Percentiles rank a stretch among this genome's conserved stretches.
Evolutionary conservation across 2,329 filamentous ascomycete genomes (phyloP).

Genomic region (Exophiala aquamarina): DNA sequence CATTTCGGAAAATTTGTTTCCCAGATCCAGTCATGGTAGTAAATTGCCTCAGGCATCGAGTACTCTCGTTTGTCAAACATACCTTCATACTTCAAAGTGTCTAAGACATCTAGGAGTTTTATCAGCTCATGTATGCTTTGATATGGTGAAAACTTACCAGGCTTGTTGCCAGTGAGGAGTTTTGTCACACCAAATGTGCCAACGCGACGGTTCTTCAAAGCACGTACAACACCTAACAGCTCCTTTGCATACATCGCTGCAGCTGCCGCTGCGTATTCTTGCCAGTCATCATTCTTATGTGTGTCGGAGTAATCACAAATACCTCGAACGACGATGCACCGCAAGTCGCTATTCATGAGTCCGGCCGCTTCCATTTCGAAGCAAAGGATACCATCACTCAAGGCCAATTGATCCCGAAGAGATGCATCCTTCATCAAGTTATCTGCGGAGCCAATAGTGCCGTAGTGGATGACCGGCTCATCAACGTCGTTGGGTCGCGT

Average conservation of each 20-base stretch:
- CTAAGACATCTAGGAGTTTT: too few relatives aligned
- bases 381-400: conserved; percentile 1
- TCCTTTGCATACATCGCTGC: conserved; percentile 15
- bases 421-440: conserved; percentile 8
- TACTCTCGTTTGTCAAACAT: too few relatives aligned
- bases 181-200: too few relatives aligned
- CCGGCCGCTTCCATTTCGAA: conserved; percentile 24
- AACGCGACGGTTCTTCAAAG: too few relatives aligned
- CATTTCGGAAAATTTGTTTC: too few relatives aligned
- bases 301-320: conserved; percentile 16
- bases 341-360: conserved; percentile 14
- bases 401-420: neutral
- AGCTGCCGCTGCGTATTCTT: conserved; percentile 9
- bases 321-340: conserved; percentile 14
- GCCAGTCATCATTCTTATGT: conserved; percentile 14
- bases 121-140: too few relatives aligned
- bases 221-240: conserved; percentile 1
- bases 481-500: neutral
- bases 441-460: conserved; percentile 13
- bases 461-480: conserved; percentile 6
- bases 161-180: too few relatives aligned
- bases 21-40: too few relatives aligned
- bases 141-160: too few relatives aligned
- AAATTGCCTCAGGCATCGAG: too few relatives aligned
- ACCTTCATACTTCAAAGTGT: too few relatives aligned